Base-by-base conservation (phyloP, 345 rosid species). In the Leavenworthia alabamica region DNA sequence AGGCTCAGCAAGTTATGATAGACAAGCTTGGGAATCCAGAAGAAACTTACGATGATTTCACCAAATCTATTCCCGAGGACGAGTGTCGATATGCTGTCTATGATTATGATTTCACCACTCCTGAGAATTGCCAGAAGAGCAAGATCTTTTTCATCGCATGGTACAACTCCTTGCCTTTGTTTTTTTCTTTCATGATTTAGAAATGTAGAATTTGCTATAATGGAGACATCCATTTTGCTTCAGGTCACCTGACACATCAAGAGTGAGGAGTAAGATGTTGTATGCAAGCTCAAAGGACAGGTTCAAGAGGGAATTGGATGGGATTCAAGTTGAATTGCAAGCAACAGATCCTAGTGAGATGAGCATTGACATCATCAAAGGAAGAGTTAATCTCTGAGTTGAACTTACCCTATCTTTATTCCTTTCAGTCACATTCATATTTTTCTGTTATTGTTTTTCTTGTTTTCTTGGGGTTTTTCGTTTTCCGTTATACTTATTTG, bases 301-400 rank as follows among this genome's bases (percentile, higher is more conserved):
- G 49, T 83, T 86, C 82, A 86, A 76, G 83, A 83, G 89, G 26
- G 89, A 86, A 72, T 54, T 86, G 68, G 89, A 86, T 62, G 92
- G 89, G 6, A 71, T 86, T 73, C 92, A 86, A 52, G 83, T 85
- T 27, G 88, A 85, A 66, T 53, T 85, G 71, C 89, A 83, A 50
- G 93, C 85, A 27, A 86, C 93, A 5, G 94, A 86, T 62, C 83
- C 90, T 26, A 82, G 82, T 36, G 87, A 86, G 77, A 83, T 83
- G 90, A 83, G 82, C 73, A 53, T 86, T 43, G 88, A 84, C 58
- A 73, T 86, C 70, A 74, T 86, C 56, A 77, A 76, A 72, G 76
- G 48, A 3, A 75, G 93, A 63, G 84, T 86, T 62, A 56, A 66
- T 52, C 71, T 72, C 62, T 72, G 52, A 64, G 28, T 53, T 23